A percentile compares a stretch with the other conserved stretches of the same genome.
These are phyloP conservation scores for Coleophoma eucalyptorum DNA, from an alignment of 2,329 filamentous ascomycete genomes.

Conservation along the genomic window DNA sequence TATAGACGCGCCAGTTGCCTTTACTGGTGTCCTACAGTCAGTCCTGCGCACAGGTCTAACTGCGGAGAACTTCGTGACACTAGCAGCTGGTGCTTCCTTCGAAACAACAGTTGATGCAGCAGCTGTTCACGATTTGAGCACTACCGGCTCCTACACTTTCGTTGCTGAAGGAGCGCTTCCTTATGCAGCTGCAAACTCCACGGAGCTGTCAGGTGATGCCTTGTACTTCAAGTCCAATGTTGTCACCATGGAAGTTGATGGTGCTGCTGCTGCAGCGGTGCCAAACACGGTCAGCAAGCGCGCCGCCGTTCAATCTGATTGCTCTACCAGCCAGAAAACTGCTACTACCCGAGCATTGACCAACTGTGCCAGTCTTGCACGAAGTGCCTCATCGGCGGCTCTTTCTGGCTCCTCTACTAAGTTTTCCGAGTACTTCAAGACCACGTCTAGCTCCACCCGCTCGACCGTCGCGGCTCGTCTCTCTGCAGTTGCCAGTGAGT, in stretches of 20 bases:
- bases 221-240: slow-evolving; percentile 56
- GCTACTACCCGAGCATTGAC: slow-evolving; percentile 46
- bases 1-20: slow-evolving; percentile 29
- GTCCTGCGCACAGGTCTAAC: slow-evolving; percentile 30
- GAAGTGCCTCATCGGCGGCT: slow-evolving; percentile 46
- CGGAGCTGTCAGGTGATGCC: slow-evolving; percentile 45
- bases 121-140: slow-evolving; percentile 33
- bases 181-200: slow-evolving; percentile 47
- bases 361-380: slow-evolving; percentile 51
- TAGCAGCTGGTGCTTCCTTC: slow-evolving; percentile 36
- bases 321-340: slow-evolving; percentile 42
- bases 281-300: slow-evolving; percentile 40
- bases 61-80: slow-evolving; percentile 32
- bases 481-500: slow-evolving; percentile 50
- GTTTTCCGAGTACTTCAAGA: slow-evolving; percentile 62
- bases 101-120: slow-evolving; percentile 39
- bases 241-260: slow-evolving; percentile 53
- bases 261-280: slow-evolving; percentile 45
- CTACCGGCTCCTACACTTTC: slow-evolving; percentile 52
- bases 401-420: slow-evolving; percentile 43
- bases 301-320: slow-evolving; percentile 47
- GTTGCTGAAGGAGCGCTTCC: slow-evolving; percentile 52
- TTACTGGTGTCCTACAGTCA: slow-evolving; percentile 37
- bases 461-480: slow-evolving; percentile 47
- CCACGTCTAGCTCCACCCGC: slow-evolving; percentile 39